Evolutionary conservation across 768 basidiomycete genomes (phyloP).

Genomic region (Xerocomus potaroensis): DNA sequence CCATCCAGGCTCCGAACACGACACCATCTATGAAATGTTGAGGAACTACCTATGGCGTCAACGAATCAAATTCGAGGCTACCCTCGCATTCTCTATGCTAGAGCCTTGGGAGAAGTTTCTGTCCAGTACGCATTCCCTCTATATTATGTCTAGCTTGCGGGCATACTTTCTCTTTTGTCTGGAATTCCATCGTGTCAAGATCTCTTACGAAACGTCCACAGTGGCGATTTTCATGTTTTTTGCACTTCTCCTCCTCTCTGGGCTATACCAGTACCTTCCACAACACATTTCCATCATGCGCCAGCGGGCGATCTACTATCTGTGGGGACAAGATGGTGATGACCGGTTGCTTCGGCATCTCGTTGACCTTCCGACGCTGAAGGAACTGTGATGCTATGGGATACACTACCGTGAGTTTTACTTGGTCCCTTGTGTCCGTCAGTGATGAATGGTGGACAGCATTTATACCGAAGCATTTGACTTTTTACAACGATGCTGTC

Average conservation of each 20-base stretch:
- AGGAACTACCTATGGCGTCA: slow-evolving; percentile 31
- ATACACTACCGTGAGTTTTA: slow-evolving; percentile 12
- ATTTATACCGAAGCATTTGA: slow-evolving; percentile 2
- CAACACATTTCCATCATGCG: slow-evolving; percentile 52
- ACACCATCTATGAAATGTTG: slow-evolving; percentile 25
- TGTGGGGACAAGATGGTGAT: slow-evolving; percentile 51
- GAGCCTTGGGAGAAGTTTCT: slow-evolving; percentile 69
- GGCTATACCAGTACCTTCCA: slow-evolving; percentile 56
- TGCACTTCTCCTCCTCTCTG: slow-evolving; percentile 45
- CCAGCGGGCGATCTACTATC: slow-evolving; percentile 56
- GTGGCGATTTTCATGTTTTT: slow-evolving; percentile 41
- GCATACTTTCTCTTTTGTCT: neutral
- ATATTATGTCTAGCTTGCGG: neutral
- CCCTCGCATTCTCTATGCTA: slow-evolving; percentile 56
- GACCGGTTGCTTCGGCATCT: slow-evolving; percentile 30
- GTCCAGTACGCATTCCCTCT: slow-evolving; percentile 41
- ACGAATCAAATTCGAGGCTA: slow-evolving; percentile 42
- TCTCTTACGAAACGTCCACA: slow-evolving; percentile 22
- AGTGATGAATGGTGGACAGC: slow-evolving; percentile 10
- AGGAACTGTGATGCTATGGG: slow-evolving; percentile 22
- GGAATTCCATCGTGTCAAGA: neutral
- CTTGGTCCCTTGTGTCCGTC: neutral
- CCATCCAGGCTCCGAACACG: neutral
- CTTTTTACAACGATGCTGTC: slow-evolving; percentile 3
- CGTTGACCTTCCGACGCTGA: slow-evolving; percentile 26